Evolutionary conservation across 202 grass and related monocot species (phyloP).

Genomic region (Carex sylvatica): DNA sequence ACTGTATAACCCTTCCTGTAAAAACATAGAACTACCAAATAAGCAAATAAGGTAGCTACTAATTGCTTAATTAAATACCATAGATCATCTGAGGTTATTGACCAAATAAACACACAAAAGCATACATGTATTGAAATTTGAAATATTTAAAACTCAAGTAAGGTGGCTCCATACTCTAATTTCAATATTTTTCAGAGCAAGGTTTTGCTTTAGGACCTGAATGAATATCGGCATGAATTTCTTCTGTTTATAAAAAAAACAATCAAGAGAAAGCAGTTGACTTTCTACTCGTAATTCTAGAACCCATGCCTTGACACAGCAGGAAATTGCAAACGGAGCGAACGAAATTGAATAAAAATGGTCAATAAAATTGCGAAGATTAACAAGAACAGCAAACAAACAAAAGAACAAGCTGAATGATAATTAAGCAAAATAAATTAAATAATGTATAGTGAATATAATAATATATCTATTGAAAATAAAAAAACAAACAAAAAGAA

Average conservation of each 20-base stretch:
- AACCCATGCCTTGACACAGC: not conserved
- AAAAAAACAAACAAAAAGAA: not conserved
- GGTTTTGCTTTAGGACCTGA: not conserved
- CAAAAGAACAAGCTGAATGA: not conserved
- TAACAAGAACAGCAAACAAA: not conserved
- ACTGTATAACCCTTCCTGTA: slow-evolving; percentile 51
- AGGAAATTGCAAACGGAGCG: not conserved
- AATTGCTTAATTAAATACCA: not conserved
- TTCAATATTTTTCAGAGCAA: not conserved
- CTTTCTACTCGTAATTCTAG: not conserved
- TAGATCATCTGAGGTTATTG: not conserved
- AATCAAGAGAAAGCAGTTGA: not conserved
- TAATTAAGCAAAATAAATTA: not conserved
- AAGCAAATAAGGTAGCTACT: slow-evolving; percentile 2
- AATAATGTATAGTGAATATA: not conserved
- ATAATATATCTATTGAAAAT: no score
- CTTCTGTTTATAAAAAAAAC: not conserved
- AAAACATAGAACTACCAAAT: slow-evolving; percentile 6
- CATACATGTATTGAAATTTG: not conserved
- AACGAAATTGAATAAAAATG: not conserved
- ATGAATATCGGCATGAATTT: not conserved
- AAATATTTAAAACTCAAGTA: not conserved
- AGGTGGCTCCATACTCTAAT: not conserved
- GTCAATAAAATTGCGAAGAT: not conserved
- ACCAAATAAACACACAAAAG: not conserved